Evolutionary conservation across 2,329 filamentous ascomycete genomes (phyloP).

Genomic region (Tothia fuscella): DNA sequence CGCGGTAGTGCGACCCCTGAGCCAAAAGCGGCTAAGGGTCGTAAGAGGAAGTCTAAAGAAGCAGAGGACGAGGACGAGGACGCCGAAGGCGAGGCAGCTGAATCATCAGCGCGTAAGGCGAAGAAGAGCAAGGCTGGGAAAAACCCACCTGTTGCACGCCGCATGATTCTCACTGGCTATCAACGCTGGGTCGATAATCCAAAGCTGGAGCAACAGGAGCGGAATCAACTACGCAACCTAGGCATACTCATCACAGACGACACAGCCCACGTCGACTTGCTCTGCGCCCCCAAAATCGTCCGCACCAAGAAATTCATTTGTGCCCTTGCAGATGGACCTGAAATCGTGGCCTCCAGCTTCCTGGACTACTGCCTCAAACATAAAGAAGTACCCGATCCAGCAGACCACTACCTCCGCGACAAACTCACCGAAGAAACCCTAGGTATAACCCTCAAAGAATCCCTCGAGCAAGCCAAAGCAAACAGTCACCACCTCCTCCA

Average conservation of each 20-base stretch:
- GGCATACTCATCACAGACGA: slow-evolving; percentile 74
- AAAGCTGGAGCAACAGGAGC: slow-evolving; percentile 60
- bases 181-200: slow-evolving; percentile 65
- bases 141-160: slow-evolving; percentile 54
- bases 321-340: slow-evolving; percentile 69
- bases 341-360: slow-evolving; percentile 65
- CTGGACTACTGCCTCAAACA: slow-evolving; percentile 65
- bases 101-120: slow-evolving; percentile 51
- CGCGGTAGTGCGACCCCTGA: slow-evolving; percentile 31
- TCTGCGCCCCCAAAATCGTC: slow-evolving; percentile 76
- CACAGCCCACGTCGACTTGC: slow-evolving; percentile 63
- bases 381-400: slow-evolving; percentile 50
- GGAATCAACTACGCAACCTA: slow-evolving; percentile 66
- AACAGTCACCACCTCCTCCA: slow-evolving; percentile 68
- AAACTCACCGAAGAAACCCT: slow-evolving; percentile 59
- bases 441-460: slow-evolving; percentile 55
- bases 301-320: slow-evolving; percentile 90
- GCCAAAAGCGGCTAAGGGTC: slow-evolving; percentile 15
- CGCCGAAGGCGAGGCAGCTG: slow-evolving; percentile 35
- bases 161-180: slow-evolving; percentile 74
- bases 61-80: slow-evolving; percentile 24
- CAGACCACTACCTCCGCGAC: slow-evolving; percentile 60
- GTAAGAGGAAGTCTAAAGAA: slow-evolving; percentile 34
- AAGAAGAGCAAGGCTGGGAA: slow-evolving; percentile 34
- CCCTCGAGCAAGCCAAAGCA: slow-evolving; percentile 56